A percentile compares a stretch with the other conserved stretches of the same genome.
Conservation (phyloP, 2,329 filamentous ascomycete genomes). For the Fusarium goolgardi region DNA sequence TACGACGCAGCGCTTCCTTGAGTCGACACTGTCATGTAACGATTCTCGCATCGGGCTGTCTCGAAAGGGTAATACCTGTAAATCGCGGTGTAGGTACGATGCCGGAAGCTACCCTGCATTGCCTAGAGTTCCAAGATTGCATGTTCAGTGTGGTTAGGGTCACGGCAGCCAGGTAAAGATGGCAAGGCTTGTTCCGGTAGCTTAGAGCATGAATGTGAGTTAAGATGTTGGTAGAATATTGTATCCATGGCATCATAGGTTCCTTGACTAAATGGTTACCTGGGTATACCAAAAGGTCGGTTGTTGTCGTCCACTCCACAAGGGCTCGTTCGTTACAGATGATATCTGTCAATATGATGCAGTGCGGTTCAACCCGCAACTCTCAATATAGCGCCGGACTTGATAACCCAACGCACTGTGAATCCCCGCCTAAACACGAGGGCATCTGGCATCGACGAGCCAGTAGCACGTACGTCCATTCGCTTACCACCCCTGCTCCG, state of each 20-base stretch:
- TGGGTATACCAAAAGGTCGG: slow-evolving; percentile 8
- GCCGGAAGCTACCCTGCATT: slow-evolving; percentile 2
- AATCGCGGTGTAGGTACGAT: not conserved
- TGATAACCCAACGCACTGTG: slow-evolving; percentile 41
- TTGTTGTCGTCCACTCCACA: slow-evolving; percentile 28
- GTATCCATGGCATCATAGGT: not conserved
- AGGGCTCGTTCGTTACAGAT: slow-evolving; percentile 28
- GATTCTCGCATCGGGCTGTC: not conserved
- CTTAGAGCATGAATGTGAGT: not conserved
- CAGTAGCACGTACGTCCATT: slow-evolving; percentile 27
- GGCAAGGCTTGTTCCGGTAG: not conserved
- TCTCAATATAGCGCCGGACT: slow-evolving; percentile 49
- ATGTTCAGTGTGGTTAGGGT: not conserved
- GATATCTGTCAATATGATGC: slow-evolving; percentile 46
- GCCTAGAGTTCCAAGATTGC: not conserved
- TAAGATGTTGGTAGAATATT: not conserved
- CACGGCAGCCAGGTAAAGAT: not conserved
- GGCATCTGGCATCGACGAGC: slow-evolving; percentile 15
- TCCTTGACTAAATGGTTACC: not conserved
- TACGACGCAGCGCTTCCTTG: not conserved
- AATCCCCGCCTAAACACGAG: slow-evolving; percentile 41
- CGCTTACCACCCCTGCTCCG: slow-evolving; percentile 19
- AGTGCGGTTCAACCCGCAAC: slow-evolving; percentile 52
- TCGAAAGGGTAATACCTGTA: not conserved
- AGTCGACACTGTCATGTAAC: not conserved